Evolutionary conservation across 2,329 filamentous ascomycete genomes (phyloP), one percentile per base, ranked within the genome.

Genomic region (Fusarium secorum): DNA sequence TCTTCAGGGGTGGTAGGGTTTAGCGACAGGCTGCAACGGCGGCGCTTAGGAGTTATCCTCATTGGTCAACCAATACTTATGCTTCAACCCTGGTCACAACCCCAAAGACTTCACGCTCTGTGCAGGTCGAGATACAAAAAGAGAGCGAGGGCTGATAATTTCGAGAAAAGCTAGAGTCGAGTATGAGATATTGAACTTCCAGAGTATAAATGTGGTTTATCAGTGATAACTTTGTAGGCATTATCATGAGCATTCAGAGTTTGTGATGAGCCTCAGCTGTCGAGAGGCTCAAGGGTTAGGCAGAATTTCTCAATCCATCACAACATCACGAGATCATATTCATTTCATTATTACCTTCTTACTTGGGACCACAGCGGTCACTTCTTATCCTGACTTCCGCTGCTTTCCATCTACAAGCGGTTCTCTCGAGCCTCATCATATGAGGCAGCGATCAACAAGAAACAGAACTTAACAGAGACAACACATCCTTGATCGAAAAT

Each of bases 41-140:
- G 75, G 77, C 77, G 77, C 77, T 77, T 78, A 78, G 56, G 66
- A 74, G 42, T 58, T 53, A 18, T 38, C 60, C 48, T 74, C 62
- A 78, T 78, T 78, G 77, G 77, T 42, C 55, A 53, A 33, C 30
- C 51, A 41, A 64, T 62, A 39, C 60, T 59, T 68, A 57, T 64
- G 57, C 46, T 53, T 68, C 58, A 68, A 65, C 67, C 71, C 71
- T 60, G 64, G 71, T 76, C 74, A 70, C 74, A 76, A 68, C 58
- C 61, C 60, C 60, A 64, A 65, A 60, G 66, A 69, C 61, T 60
- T 69, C 57, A 73, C 53, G 65, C 14, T 52, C 22, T 52, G 32
- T 26, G 33, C 22, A 26, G 18, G 18, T 26, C 7, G 14, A 38
- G 18, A 13, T 52, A 38, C 48, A 52, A 38, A 38, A 38, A 36